Evolutionary conservation across 306 rosid genomes (phyloP).

Genomic region (barrel medic (Medicago truncatula)): MtrunA17r5.0-ANR NC_053047.1:9574001-9574500

Average conservation of each 20-base stretch:
- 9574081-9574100: slow-evolving; percentile 6
- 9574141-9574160: background rate
- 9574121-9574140: slow-evolving; percentile 13
- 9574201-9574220: background rate
- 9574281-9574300: background rate
- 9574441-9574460: background rate
- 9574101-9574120: background rate
- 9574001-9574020: slow-evolving; percentile 36
- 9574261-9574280: background rate
- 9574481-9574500: slow-evolving; percentile 54
- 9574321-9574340: background rate
- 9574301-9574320: background rate
- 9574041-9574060: background rate
- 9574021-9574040: background rate
- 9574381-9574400: slow-evolving; percentile 25
- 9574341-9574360: background rate
- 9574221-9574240: background rate
- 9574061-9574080: background rate
- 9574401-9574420: slow-evolving; percentile 45
- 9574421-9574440: background rate
- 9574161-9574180: background rate
- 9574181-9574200: slow-evolving; percentile 17
- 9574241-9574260: background rate
- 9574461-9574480: slow-evolving; percentile 44
- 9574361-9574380: slow-evolving; percentile 41